Conservation (phyloP, 768 basidiomycete genomes). For the Rhizopogon vinicolor region DNA sequence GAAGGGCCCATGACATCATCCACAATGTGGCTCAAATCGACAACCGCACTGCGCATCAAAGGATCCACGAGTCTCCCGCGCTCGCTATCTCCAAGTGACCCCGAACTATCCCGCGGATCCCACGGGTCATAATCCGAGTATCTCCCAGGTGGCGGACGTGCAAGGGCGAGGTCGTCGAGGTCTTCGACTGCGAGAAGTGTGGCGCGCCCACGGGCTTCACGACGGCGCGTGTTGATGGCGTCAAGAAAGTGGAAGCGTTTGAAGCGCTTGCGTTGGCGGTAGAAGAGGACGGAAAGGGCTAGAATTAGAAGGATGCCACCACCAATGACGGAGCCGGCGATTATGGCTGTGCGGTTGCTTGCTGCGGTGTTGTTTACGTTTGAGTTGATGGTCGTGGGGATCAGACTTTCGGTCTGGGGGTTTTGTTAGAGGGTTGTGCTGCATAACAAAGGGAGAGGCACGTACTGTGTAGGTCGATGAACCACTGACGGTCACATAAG, state of each 20-base stretch:
- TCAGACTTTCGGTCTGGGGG: slow-evolving; percentile 9
- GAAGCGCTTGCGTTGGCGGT: slow-evolving; percentile 31
- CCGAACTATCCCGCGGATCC: slow-evolving; percentile 8
- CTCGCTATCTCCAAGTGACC: slow-evolving; percentile 6
- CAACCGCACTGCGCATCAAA: not conserved
- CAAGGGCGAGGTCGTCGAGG: slow-evolving; percentile 9
- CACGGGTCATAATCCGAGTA: slow-evolving; percentile 20
- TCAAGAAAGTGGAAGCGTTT: slow-evolving; percentile 27
- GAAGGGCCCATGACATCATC: slow-evolving; percentile 46
- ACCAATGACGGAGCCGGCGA: slow-evolving; percentile 38
- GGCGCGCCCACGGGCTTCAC: slow-evolving; percentile 13
- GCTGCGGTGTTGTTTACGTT: not conserved
- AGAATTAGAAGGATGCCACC: slow-evolving; percentile 32
- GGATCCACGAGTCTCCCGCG: slow-evolving; percentile 19
- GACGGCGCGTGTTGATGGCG: slow-evolving; percentile 20
- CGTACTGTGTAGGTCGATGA: slow-evolving; percentile 15
- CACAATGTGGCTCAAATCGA: slow-evolving; percentile 37
- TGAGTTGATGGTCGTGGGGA: slow-evolving; percentile 17
- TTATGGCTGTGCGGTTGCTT: slow-evolving; percentile 32
- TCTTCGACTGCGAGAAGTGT: slow-evolving; percentile 23
- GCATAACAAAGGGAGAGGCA: not conserved
- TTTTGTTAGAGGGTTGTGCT: not conserved
- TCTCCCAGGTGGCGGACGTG: slow-evolving; percentile 2
- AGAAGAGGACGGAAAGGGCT: slow-evolving; percentile 32
- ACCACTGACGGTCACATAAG: slow-evolving; percentile 13